A percentile compares a stretch with the other conserved stretches of the same genome.
phyloP scores from a whole-genome alignment of 306 rosid genomes.

The Vicia faba region DNA sequence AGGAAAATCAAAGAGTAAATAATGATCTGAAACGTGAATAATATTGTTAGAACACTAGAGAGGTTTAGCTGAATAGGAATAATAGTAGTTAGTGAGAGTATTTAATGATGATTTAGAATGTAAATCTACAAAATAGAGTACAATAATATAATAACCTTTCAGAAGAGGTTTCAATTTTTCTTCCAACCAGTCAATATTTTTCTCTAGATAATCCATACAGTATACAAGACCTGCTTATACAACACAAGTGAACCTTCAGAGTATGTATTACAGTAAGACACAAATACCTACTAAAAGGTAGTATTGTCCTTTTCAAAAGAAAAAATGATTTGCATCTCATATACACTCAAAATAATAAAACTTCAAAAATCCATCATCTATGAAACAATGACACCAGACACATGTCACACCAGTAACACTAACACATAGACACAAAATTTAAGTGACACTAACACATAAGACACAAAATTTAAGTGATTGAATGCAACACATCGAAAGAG shows the following conservation, averaged over 20 bases:
- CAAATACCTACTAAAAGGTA: slow-evolving; percentile 8
- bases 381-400: not conserved
- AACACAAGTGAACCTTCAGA: slow-evolving; percentile 36
- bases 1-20: slow-evolving; percentile 96
- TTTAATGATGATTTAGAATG: slow-evolving; percentile 21
- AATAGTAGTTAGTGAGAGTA: slow-evolving; percentile 15
- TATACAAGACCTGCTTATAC: slow-evolving; percentile 73
- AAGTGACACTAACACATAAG: too few species aligned
- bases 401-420: not conserved
- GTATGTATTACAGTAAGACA: slow-evolving; percentile 25
- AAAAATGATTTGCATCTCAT: slow-evolving; percentile 5
- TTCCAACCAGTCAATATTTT: slow-evolving; percentile 89
- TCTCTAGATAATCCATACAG: slow-evolving; percentile 96
- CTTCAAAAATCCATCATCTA: slow-evolving; percentile 12
- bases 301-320: not conserved
- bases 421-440: not conserved
- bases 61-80: slow-evolving; percentile 23
- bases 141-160: slow-evolving; percentile 63
- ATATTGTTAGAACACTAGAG: slow-evolving; percentile 35
- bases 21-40: slow-evolving; percentile 72
- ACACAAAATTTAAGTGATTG: not conserved
- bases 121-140: slow-evolving; percentile 31
- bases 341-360: slow-evolving; percentile 5
- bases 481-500: too few species aligned
- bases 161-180: slow-evolving; percentile 78